These are phyloP conservation scores for Fusarium sterilihyphosum DNA, from an alignment of 2,329 filamentous ascomycete species.

Conservation along the genomic window DNA sequence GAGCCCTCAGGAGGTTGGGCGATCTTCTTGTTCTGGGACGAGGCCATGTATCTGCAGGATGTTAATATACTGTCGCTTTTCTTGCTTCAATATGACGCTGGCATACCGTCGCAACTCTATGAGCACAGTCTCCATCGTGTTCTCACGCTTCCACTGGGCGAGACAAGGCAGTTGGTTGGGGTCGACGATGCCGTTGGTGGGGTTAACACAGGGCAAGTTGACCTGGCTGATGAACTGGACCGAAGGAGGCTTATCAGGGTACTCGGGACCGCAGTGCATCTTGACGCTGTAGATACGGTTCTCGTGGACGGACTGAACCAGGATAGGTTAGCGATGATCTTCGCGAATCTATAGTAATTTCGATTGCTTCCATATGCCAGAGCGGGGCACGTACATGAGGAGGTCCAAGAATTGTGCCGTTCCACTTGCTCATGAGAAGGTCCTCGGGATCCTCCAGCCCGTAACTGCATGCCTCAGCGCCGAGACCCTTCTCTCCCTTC, in stretches of 20 bases:
- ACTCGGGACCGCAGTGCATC: constrained; percentile 91
- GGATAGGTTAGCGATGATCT: constrained; percentile 14
- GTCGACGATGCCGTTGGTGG: constrained; percentile 83
- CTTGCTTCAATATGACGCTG: background rate
- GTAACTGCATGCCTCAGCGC: constrained; percentile 97
- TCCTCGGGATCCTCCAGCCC: constrained; percentile 95
- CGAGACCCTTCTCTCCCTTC: constrained; percentile 97
- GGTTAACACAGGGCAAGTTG: constrained; percentile 94
- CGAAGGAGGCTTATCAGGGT: constrained; percentile 88
- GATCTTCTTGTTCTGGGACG: constrained; percentile 91
- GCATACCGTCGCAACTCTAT: constrained; percentile 82
- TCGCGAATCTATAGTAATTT: background rate
- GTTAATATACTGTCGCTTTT: background rate
- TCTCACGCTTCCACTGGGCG: constrained; percentile 89
- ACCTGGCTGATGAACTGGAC: constrained; percentile 94
- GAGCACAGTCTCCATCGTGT: constrained; percentile 93
- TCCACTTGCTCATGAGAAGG: constrained; percentile 98
- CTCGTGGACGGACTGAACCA: constrained; percentile 84
- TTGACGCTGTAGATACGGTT: constrained; percentile 99
- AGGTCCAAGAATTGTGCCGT: constrained; percentile 95
- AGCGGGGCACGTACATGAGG: constrained; percentile 76
- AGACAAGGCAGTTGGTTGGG: constrained; percentile 85
- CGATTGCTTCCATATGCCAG: background rate
- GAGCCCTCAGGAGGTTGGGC: constrained; percentile 91
- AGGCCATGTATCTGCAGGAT: constrained; percentile 83